These are phyloP conservation scores for Beauveria sp. DNA, from an alignment of 2,329 filamentous ascomycete genomes.

Conservation along the genomic window DNA sequence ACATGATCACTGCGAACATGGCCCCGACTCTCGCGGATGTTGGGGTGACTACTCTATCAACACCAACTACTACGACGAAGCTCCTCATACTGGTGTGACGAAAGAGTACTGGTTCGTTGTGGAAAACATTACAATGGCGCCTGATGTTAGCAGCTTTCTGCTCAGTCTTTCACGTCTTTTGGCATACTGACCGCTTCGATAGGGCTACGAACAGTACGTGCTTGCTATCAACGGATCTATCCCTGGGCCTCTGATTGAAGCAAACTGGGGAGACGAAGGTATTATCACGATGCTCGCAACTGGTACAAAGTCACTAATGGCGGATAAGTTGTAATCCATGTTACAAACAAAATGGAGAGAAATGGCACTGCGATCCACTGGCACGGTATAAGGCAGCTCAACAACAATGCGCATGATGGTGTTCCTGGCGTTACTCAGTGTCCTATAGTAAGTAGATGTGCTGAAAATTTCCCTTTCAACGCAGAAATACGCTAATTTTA, in stretches of 20 bases:
- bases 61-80: constrained; percentile 35
- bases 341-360: constrained; percentile 46
- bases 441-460: constrained; percentile 25
- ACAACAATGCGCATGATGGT: constrained; percentile 49
- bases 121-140: constrained; percentile 31
- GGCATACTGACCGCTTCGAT: not conserved
- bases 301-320: not conserved
- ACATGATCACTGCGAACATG: not conserved
- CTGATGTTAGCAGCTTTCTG: constrained; percentile 25
- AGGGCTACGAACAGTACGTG: constrained; percentile 31
- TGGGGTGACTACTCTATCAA: constrained; percentile 43
- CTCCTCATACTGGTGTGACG: constrained; percentile 40
- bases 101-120: constrained; percentile 41
- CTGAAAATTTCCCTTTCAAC: not conserved
- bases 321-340: constrained; percentile 24
- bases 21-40: not conserved
- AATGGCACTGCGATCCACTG: constrained; percentile 58
- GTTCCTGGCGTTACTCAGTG: constrained; percentile 43
- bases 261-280: constrained; percentile 38
- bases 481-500: not conserved
- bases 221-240: constrained; percentile 49
- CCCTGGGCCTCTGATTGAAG: constrained; percentile 51
- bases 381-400: constrained; percentile 53
- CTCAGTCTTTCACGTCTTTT: not conserved
- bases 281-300: not conserved